Percentiles rank a stretch among this genome's conserved stretches.
Evolutionary conservation across 2,329 filamentous ascomycete genomes (phyloP).

Genomic region (Scedosporium aurantiacum): DNA sequence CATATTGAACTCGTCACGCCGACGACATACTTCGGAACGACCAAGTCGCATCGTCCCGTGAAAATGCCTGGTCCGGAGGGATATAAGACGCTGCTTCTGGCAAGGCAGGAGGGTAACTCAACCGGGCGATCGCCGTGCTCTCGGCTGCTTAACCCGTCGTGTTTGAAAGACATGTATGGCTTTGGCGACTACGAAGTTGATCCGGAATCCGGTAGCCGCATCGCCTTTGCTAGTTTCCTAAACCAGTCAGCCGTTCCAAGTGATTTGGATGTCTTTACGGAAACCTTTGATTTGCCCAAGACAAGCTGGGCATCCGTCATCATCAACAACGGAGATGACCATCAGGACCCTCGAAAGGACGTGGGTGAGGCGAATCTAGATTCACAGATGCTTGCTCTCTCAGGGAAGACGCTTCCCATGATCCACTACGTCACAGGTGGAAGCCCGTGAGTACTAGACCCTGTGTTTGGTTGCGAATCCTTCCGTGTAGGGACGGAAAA

Average conservation of each 20-base stretch:
- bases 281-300: constrained; percentile 26
- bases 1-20: constrained; percentile 34
- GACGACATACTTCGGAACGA: constrained; percentile 33
- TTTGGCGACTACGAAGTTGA: constrained; percentile 33
- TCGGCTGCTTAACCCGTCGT: constrained; percentile 31
- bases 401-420: constrained; percentile 13
- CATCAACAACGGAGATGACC: constrained; percentile 27
- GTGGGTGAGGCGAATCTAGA: constrained; percentile 18
- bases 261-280: constrained; percentile 28
- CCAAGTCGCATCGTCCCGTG: constrained; percentile 7
- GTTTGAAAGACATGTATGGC: constrained; percentile 37
- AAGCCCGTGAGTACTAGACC: constrained; percentile 3
- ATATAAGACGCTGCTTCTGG: neutral
- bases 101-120: constrained; percentile 1
- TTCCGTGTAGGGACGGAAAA: neutral
- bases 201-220: constrained; percentile 30
- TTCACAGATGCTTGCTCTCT: constrained; percentile 10
- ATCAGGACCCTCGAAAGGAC: constrained; percentile 20
- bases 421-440: constrained; percentile 17
- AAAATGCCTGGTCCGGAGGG: neutral
- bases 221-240: constrained; percentile 40
- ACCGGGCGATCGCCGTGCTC: constrained; percentile 14
- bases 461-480: too few relatives aligned
- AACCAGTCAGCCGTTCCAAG: constrained; percentile 35
- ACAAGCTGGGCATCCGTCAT: constrained; percentile 31